Conservation (phyloP, 1,284 basidiomycete species). For the Phaffia rhodozyma region DNA sequence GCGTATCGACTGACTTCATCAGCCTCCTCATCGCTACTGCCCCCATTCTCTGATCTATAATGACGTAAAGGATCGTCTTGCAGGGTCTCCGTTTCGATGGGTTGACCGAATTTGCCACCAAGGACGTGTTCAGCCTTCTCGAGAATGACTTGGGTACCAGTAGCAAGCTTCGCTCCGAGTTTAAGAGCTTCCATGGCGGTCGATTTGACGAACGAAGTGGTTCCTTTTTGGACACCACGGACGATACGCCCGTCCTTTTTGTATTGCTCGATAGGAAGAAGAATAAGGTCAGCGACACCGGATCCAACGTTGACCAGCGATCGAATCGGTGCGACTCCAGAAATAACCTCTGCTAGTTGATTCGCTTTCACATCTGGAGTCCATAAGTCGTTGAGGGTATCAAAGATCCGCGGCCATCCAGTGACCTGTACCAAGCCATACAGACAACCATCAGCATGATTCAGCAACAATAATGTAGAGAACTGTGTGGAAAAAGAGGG, state of each 20-base stretch:
- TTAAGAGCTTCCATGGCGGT: constrained; percentile 91
- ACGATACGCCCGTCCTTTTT: constrained; percentile 90
- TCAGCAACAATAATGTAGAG: constrained; percentile 14
- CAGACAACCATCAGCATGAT: too few species aligned
- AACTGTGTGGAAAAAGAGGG: neutral
- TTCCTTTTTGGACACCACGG: constrained; percentile 85
- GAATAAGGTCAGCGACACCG: constrained; percentile 85
- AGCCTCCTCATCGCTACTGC: constrained; percentile 37
- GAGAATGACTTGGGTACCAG: constrained; percentile 91
- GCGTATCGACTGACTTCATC: constrained; percentile 76
- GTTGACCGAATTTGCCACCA: constrained; percentile 57
- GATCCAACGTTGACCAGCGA: constrained; percentile 94
- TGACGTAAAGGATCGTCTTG: constrained; percentile 23
- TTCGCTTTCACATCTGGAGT: constrained; percentile 98
- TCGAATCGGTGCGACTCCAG: constrained; percentile 90
- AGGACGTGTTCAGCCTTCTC: constrained; percentile 91
- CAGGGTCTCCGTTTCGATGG: constrained; percentile 51
- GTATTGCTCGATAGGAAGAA: constrained; percentile 93
- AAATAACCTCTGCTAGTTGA: constrained; percentile 90
- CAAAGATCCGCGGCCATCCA: constrained; percentile 76
- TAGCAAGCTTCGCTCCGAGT: constrained; percentile 85
- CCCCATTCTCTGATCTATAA: constrained; percentile 21
- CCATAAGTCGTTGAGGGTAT: constrained; percentile 91
- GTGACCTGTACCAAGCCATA: constrained; percentile 48
- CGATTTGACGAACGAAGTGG: constrained; percentile 79